phyloP scores from a whole-genome alignment of 441 rosid species.

The Biscutella auriculata region DNA sequence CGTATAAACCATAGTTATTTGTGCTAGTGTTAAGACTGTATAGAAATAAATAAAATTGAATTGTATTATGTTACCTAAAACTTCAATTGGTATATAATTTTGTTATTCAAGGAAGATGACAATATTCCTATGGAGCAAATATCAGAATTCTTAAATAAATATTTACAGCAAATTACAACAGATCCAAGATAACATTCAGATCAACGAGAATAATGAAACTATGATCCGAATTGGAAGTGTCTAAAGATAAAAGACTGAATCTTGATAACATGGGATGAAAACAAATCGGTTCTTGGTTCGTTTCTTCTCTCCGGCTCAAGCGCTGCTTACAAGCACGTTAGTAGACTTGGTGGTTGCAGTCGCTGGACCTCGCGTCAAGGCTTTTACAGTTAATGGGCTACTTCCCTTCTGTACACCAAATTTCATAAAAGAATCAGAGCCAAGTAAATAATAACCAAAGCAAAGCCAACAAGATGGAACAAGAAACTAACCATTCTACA shows the following conservation, averaged over 20 bases:
- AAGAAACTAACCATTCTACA: conserved; percentile 27
- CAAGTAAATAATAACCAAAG: not conserved
- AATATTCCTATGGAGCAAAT: not conserved
- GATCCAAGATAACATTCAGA: not conserved
- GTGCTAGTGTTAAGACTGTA: too few relatives aligned
- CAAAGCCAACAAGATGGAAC: not conserved
- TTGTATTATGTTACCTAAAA: too few relatives aligned
- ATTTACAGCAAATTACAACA: conserved; percentile 9
- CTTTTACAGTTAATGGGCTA: conserved; percentile 29
- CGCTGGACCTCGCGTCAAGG: conserved; percentile 35
- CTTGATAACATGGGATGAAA: not conserved
- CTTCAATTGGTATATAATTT: not conserved
- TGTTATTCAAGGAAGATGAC: not conserved
- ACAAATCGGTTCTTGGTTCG: not conserved
- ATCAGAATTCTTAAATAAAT: not conserved
- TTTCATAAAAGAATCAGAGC: not conserved
- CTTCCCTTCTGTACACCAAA: conserved; percentile 29
- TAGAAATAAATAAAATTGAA: too few relatives aligned
- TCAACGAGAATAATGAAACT: not conserved
- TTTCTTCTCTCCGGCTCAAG: conserved; percentile 16
- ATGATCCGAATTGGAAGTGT: conserved; percentile 9
- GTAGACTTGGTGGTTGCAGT: conserved; percentile 17
- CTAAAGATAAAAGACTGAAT: conserved; percentile 8
- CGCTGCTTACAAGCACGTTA: conserved; percentile 12
- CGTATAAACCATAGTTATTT: too few relatives aligned